Base-by-base conservation (phyloP, 305 asterid species). In the Plantago coronopus region DNA sequence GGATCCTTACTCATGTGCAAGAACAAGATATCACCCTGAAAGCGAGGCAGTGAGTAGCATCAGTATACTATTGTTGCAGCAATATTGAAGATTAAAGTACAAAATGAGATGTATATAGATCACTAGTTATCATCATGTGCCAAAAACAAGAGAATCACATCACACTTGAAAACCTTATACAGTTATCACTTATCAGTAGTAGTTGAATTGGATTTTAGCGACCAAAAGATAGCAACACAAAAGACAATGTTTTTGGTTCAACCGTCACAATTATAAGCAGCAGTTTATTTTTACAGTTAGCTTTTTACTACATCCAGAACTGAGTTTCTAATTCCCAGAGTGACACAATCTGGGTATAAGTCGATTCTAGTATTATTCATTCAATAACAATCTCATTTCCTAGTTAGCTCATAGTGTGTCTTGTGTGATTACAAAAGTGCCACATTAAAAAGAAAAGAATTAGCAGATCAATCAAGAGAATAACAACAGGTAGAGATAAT, bases 21-120 rank as follows among this genome's bases (percentile, higher is more conserved):
- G 89, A 91, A 91, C 83, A 91, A 65, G 65, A 91, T 91, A 79
- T 91, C 98, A 53, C 98, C 98, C 98, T 91, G 95, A 81, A 78
- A 75, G 47, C 68, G 66, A 56, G 49, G 20, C 71, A 50, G 54
- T 47, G 23, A 38, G 16, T 15, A 56, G 29, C 46, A 51, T 59
- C 18, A 1, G 40, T 11, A 37, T 19, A 12, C 22, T 57, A 23
- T 11, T 12, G 21, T 40, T 46, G 55, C 77, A 43, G 54, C 63
- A 62, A 49, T 44, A 43, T 66, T 27, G 21, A 47, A 42, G 34
- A 42, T 65, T 59, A 40, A 22, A n/a, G 49, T 45, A 17, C 34
- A 22, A 42, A 37, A 51, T 16, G 9, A 7, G 10, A 54, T 29
- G 55, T 42, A 45, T 59, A 59, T 53, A 19, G 37, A 11, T 43